These are phyloP conservation scores for Kuraishia borneana DNA, from an alignment of 805 yeast genomes.

Conservation along the genomic window DNA sequence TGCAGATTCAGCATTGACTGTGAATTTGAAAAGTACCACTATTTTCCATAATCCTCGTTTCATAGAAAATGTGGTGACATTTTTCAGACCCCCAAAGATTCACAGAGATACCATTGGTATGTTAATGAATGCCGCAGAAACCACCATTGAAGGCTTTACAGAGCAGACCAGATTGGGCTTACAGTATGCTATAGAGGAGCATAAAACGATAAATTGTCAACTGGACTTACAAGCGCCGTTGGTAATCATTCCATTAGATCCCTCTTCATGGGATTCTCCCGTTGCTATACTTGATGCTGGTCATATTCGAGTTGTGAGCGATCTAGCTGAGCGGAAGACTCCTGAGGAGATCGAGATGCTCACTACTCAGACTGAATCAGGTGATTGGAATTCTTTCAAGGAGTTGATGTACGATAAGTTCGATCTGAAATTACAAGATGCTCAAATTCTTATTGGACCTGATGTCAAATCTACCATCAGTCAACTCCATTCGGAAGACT, in stretches of 20 bases:
- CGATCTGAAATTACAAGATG: conserved; percentile 64
- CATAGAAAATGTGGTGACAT: conserved; percentile 59
- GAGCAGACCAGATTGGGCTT: conserved; percentile 84
- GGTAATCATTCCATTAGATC: conserved; percentile 75
- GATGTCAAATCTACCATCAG: conserved; percentile 67
- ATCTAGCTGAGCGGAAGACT: conserved; percentile 59
- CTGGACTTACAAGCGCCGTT: conserved; percentile 92
- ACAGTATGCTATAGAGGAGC: conserved; percentile 90
- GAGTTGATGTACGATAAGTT: conserved; percentile 86
- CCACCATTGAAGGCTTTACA: conserved; percentile 85
- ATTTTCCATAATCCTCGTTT: conserved; percentile 82
- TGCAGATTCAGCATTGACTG: conserved; percentile 70
- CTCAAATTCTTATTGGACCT: conserved; percentile 83
- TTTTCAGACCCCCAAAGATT: conserved; percentile 79
- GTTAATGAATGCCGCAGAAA: conserved; percentile 88
- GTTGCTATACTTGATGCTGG: conserved; percentile 94
- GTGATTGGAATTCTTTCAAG: conserved; percentile 59
- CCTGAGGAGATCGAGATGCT: conserved; percentile 55
- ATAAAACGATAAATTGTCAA: conserved; percentile 76
- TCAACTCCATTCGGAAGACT: conserved; percentile 42
- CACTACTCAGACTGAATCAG: conserved; percentile 44
- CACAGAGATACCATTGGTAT: conserved; percentile 86
- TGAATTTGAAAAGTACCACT: conserved; percentile 77
- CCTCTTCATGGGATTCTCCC: conserved; percentile 70
- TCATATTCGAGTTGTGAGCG: conserved; percentile 75